A percentile compares a stretch with the other conserved stretches of the same genome.
Evolutionary conservation across 2,329 filamentous ascomycete genomes (phyloP).

Genomic region (Domatiomyces catenatus): DNA sequence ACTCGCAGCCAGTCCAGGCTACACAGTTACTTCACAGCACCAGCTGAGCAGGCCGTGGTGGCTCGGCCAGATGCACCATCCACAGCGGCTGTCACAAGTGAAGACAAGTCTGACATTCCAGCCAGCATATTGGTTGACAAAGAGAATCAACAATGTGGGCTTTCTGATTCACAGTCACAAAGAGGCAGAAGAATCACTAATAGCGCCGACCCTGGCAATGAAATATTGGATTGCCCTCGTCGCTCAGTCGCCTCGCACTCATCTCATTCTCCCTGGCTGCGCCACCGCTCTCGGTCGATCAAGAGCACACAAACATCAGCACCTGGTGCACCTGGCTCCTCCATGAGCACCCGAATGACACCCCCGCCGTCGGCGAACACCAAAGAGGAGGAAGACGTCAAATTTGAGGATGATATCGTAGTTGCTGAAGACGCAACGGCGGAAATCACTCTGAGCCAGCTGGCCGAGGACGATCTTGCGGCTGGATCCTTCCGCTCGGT

Average conservation of each 20-base stretch:
- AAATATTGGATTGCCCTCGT: neutral
- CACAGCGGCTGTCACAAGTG: neutral
- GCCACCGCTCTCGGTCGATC: neutral
- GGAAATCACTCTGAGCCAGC: neutral
- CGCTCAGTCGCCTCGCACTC: neutral
- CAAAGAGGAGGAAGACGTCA: neutral
- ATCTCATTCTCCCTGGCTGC: neutral
- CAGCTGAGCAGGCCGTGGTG: neutral
- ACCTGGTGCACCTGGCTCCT: neutral
- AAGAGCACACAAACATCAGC: neutral
- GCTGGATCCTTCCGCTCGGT: neutral
- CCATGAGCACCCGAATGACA: neutral
- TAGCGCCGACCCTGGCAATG: neutral
- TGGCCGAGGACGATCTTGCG: neutral
- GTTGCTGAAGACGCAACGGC: neutral
- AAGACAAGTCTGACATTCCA: neutral
- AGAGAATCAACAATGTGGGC: neutral
- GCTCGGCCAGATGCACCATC: neutral
- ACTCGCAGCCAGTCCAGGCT: slow-evolving; percentile 14
- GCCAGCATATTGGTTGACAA: neutral
- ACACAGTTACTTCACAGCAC: slow-evolving; percentile 10
- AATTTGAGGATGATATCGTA: neutral
- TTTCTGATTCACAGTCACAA: neutral
- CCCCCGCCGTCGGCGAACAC: neutral
- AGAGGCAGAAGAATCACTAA: neutral